These are phyloP conservation scores for Aspergillus indologenus DNA, from an alignment of 495 filamentous ascomycete species.

Conservation along the genomic window DNA sequence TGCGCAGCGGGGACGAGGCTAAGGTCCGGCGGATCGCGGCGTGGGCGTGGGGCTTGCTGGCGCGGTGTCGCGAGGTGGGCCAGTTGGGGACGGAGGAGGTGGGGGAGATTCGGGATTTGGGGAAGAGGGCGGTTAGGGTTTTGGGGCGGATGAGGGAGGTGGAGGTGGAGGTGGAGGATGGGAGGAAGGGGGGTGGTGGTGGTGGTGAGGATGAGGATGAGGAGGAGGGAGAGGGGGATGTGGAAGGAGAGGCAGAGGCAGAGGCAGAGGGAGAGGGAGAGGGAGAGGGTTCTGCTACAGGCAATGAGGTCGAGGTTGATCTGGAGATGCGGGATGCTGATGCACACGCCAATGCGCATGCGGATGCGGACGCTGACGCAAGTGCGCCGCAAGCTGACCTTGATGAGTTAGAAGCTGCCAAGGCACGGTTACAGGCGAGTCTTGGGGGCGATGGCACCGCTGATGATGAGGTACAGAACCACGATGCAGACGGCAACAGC, in stretches of 20 bases:
- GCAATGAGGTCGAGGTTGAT: neutral
- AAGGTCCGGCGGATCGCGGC: slow-evolving; percentile 47
- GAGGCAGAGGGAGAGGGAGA: neutral
- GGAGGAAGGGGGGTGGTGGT: slow-evolving; percentile 29
- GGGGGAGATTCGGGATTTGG: slow-evolving; percentile 46
- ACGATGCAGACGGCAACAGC: slow-evolving; percentile 1
- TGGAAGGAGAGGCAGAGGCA: neutral
- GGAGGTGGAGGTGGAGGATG: slow-evolving; percentile 22
- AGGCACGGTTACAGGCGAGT: slow-evolving; percentile 53
- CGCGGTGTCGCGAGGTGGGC: slow-evolving; percentile 46
- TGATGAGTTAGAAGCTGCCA: slow-evolving; percentile 53
- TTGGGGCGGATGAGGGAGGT: slow-evolving; percentile 43
- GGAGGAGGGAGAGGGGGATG: slow-evolving; percentile 9
- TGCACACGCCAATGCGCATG: too few species aligned
- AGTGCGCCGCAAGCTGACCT: slow-evolving; percentile 25
- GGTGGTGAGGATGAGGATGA: slow-evolving; percentile 20
- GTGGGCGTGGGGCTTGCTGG: slow-evolving; percentile 52
- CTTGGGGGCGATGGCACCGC: slow-evolving; percentile 29
- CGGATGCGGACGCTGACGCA: slow-evolving; percentile 16
- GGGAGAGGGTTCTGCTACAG: neutral
- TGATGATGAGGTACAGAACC: slow-evolving; percentile 3
- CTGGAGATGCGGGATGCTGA: slow-evolving; percentile 4
- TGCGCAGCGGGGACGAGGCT: slow-evolving; percentile 40
- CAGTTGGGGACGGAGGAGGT: slow-evolving; percentile 50
- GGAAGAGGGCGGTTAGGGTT: slow-evolving; percentile 45